Base-by-base conservation (phyloP, 2,329 filamentous ascomycete species). In the Pseudocercospora eumusae region DNA sequence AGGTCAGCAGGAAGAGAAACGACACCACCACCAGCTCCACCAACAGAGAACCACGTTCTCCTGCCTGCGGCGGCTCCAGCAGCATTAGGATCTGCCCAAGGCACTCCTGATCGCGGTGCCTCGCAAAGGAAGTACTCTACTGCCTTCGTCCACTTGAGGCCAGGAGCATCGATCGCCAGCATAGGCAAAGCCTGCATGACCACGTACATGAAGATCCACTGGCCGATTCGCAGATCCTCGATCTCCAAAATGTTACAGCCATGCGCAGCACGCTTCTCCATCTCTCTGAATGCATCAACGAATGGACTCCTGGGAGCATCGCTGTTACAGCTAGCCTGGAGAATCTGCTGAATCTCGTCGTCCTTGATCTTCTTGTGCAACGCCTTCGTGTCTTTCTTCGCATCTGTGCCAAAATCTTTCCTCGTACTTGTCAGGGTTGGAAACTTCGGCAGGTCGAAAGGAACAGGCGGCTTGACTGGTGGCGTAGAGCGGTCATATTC, bases 401-500 rank as follows among this genome's bases (percentile, higher is more conserved):
- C 74, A 20, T 90, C 84, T 31, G 91, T 81, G 64, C 83, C 77
- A 72, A 86, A 90, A 47, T 86, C 88, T 44, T 85, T 82, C 60
- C 88, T 82, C 18, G 92, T 82, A 1, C 85, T 80, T 31, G 83
- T 81, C 69, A 96, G 83, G 0, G 83, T 84, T 0, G 93, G 93
- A 23, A 96, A 77, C 66, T 88, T 84, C 2, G 95, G 93, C 4
- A 91, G 81, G 73, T 98, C 93, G 71, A 93, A 98, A 0, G 95
- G 93, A 59, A 98, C 87, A 0, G 93, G 92, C 0, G 95, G 95
- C 62, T 93, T 85, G 0, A 98, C 92, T 0, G 95, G 95, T 0
- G 93, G 92, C 13, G 88, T 91, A 8, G 90, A 93, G 63, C 89
- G 86, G 74, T 99, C 95, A 71, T 92, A 97, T 76, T 98, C 93